Conservation (phyloP, 257 asterid species). For the Ophiorrhiza pumila region DNA sequence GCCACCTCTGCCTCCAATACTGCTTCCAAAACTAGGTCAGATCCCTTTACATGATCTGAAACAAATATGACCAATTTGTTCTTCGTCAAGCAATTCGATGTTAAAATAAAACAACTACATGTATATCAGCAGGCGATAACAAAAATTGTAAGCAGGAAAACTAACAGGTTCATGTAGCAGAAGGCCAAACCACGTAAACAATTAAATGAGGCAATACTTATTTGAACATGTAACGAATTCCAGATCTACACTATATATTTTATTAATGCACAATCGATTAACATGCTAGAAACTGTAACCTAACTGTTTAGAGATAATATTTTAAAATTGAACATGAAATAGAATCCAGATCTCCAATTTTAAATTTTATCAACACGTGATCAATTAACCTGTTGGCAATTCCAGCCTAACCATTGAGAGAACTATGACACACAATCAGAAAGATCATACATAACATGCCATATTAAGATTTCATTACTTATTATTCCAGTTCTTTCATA, state of each 20-base stretch:
- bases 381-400: background rate
- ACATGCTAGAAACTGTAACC: no score
- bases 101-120: background rate
- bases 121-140: background rate
- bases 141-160: background rate
- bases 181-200: background rate
- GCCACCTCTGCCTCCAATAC: slow-evolving; percentile 87
- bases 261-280: no score
- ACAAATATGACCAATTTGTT: slow-evolving; percentile 21
- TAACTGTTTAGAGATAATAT: no score
- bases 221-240: background rate
- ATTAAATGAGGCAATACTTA: background rate
- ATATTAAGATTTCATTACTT: background rate
- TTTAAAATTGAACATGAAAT: background rate
- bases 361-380: background rate
- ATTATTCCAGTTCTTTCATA: background rate
- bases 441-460: background rate
- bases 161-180: background rate
- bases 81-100: background rate
- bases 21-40: slow-evolving; percentile 82
- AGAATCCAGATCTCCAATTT: background rate
- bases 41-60: slow-evolving; percentile 59
- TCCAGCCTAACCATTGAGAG: background rate
- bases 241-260: no score
- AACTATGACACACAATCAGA: background rate